Base-by-base conservation (phyloP, 2,329 filamentous ascomycete species). In the Cytospora mali region DNA sequence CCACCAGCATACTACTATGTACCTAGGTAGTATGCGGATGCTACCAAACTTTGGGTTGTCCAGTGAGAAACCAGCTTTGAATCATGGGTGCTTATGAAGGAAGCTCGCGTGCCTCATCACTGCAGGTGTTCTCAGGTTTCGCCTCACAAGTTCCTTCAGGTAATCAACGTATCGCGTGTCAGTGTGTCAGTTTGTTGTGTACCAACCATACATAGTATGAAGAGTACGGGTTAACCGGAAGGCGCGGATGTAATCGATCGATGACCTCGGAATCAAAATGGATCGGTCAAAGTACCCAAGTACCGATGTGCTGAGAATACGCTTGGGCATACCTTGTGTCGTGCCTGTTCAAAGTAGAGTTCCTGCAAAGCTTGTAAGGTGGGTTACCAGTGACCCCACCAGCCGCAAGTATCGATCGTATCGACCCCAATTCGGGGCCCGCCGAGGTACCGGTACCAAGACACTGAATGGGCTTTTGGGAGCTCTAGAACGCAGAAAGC, bases 401-500 rank as follows among this genome's bases (percentile, higher is more conserved):
- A 39, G 16, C 35, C 5, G 3, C 16, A 39, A 39, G 35, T 39
- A 39, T 39, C 16, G 35, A 39, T 18, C 35, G 35, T 39, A 39
- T 46, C 39, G 39, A 46, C 39, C n/a, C 6, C 39, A 46, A 9
- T 7, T 46, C 39, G 42, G 42, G 42, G 42, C 35, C 58, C 35
- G 11, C 58, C 50, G 35, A 53, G 27, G 58, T 60, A 60, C 29
- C 58, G 58, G 53, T 60, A 60, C 58, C 28, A 60, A 21, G n/a
- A 21, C 13, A 6, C 18, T 16, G 18, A 9, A 42, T 6, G 18
- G n/a, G 18, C 11, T 46, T 13, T 21, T 23, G 21, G 21, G 42
- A 39, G 42, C 42, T 46, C 42, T 23, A 46, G 42, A 46, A 21
- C 42, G 14, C 39, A 46, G n/a, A 46, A 46, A 23, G n/a, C 42